These are phyloP conservation scores for Beauveria scarabaeidicola DNA, from an alignment of 2,329 filamentous ascomycete genomes.

Conservation along the genomic window DNA sequence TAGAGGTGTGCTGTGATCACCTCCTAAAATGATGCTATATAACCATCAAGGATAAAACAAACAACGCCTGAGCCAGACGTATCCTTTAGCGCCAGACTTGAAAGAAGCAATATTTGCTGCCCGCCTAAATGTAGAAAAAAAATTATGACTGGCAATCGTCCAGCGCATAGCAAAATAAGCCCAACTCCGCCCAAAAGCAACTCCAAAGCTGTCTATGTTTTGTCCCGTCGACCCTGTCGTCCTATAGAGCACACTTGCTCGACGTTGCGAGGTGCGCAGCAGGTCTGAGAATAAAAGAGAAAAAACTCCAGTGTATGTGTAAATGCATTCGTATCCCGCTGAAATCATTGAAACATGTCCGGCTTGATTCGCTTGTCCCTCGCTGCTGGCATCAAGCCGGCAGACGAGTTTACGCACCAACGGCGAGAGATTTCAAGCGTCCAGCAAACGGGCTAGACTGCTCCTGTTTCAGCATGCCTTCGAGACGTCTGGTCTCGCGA, in stretches of 20 bases:
- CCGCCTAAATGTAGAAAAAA: background rate
- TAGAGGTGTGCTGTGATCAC: background rate
- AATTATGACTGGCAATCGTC: background rate
- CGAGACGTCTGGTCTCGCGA: slow-evolving; percentile 60
- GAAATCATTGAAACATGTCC: slow-evolving; percentile 8
- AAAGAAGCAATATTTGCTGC: background rate
- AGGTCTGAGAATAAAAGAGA: slow-evolving; percentile 15
- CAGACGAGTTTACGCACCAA: slow-evolving; percentile 14
- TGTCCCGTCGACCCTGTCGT: slow-evolving; percentile 3
- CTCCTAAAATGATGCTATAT: background rate
- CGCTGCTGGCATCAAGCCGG: slow-evolving; percentile 9
- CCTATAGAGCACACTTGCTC: slow-evolving; percentile 7
- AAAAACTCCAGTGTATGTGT: slow-evolving; percentile 29
- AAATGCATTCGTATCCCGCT: slow-evolving; percentile 22
- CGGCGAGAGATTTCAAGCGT: slow-evolving; percentile 27
- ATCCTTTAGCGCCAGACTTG: background rate
- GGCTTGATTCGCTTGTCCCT: slow-evolving; percentile 4
- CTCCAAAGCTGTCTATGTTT: background rate
- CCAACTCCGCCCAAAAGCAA: slow-evolving; percentile 5
- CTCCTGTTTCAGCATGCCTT: slow-evolving; percentile 57
- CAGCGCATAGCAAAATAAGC: background rate
- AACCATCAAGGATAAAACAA: slow-evolving; percentile 1
- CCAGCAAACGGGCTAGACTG: slow-evolving; percentile 43
- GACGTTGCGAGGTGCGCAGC: background rate
- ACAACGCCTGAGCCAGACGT: background rate